Evolutionary conservation across 306 rosid species (phyloP).

Genomic region (Cucumis hystrix): DNA sequence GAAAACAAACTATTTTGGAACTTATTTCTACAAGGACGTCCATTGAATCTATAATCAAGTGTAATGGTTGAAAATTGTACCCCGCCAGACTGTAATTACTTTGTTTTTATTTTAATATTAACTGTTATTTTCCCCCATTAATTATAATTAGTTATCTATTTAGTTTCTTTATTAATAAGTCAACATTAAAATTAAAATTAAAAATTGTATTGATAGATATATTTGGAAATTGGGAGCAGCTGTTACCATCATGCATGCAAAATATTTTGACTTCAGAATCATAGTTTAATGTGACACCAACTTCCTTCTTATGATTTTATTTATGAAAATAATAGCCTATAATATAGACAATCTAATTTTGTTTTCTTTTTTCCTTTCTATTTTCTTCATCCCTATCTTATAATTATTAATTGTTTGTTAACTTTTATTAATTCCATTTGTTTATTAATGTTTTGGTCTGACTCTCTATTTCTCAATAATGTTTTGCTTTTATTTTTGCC

Average conservation of each 20-base stretch:
- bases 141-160: neutral
- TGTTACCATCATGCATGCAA: neutral
- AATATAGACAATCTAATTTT: too few species aligned
- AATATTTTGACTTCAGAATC: neutral
- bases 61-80: neutral
- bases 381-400: neutral
- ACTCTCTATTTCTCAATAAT: too few species aligned
- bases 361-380: neutral
- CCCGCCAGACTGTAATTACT: neutral
- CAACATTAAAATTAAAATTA: neutral
- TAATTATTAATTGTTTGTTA: too few species aligned
- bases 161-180: neutral
- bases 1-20: neutral
- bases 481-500: too few species aligned
- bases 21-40: neutral
- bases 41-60: neutral
- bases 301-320: too few species aligned
- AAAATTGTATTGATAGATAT: neutral
- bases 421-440: too few species aligned
- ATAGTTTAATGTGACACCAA: neutral
- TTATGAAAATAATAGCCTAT: neutral
- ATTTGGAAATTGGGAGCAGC: neutral
- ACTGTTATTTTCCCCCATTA: neutral
- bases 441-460: too few species aligned
- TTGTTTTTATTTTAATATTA: neutral